Evolutionary conservation across 768 basidiomycete species (phyloP).

Genomic region (Amanita pallidorosea): DNA sequence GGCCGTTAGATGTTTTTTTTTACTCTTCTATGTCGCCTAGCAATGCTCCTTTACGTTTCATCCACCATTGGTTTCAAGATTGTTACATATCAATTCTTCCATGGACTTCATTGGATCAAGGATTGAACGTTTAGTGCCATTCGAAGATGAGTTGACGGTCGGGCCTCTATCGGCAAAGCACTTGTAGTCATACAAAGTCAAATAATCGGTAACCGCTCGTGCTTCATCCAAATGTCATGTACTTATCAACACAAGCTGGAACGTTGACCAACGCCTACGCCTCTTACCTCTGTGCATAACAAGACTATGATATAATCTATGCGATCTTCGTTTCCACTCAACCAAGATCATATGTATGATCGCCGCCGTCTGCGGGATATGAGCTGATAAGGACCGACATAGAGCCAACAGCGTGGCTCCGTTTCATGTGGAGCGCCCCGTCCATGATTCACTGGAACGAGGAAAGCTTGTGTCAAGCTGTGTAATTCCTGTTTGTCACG

Average conservation of each 20-base stretch:
- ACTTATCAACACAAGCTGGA: too few species aligned
- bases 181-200: too few species aligned
- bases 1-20: background rate
- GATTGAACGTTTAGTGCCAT: too few species aligned
- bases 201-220: too few species aligned
- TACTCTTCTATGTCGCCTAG: background rate
- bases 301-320: too few species aligned
- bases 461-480: background rate
- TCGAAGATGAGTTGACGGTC: too few species aligned
- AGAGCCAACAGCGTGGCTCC: background rate
- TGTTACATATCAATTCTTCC: background rate
- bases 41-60: background rate
- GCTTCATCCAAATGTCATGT: too few species aligned
- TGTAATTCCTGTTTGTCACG: background rate
- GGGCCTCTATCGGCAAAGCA: too few species aligned
- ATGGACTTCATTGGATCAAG: too few species aligned
- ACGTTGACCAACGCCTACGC: too few species aligned
- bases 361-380: background rate
- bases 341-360: background rate
- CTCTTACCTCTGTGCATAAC: too few species aligned
- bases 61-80: background rate
- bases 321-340: too few species aligned
- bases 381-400: background rate
- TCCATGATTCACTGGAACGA: background rate
- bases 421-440: background rate